Percentiles rank a stretch among this genome's conserved stretches.
phyloP scores from a whole-genome alignment of 2,329 filamentous ascomycete genomes.

The Fusarium coffeatum region DNA sequence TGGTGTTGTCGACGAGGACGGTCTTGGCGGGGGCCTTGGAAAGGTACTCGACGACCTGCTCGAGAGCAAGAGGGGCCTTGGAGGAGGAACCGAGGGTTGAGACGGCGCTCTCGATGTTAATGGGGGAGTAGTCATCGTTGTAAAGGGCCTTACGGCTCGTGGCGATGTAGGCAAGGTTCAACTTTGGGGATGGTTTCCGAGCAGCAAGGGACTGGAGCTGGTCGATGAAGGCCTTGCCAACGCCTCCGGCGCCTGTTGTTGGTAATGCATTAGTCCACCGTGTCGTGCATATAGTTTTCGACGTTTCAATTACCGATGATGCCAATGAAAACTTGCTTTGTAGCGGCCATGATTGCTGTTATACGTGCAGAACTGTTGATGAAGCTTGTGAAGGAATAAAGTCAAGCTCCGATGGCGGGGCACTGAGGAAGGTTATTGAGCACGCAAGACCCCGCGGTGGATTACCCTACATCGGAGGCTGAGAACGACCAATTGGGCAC shows the following conservation, averaged over 20 bases:
- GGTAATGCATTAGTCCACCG: conserved; percentile 26
- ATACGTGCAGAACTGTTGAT: conserved; percentile 16
- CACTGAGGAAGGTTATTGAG: conserved; percentile 38
- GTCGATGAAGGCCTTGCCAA: conserved; percentile 88
- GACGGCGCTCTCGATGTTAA: conserved; percentile 70
- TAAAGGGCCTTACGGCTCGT: conserved; percentile 87
- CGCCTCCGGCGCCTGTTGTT: conserved; percentile 83
- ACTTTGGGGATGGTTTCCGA: conserved; percentile 74
- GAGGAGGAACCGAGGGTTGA: conserved; percentile 72
- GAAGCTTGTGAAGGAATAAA: conserved; percentile 45
- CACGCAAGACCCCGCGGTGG: conserved; percentile 46
- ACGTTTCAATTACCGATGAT: conserved; percentile 58
- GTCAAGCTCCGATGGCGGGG: conserved; percentile 53
- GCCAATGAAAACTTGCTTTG: conserved; percentile 64
- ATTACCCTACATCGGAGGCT: conserved; percentile 40
- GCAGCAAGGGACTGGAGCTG: conserved; percentile 78
- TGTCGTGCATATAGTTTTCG: not conserved
- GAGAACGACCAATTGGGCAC: conserved; percentile 28
- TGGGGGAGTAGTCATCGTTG: conserved; percentile 75
- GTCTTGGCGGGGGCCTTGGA: conserved; percentile 80
- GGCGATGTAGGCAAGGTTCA: conserved; percentile 85
- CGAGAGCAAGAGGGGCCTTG: conserved; percentile 72
- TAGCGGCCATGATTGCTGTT: conserved; percentile 54
- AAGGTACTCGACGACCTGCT: conserved; percentile 82
- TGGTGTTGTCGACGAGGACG: conserved; percentile 95